A percentile compares a stretch with the other conserved stretches of the same genome.
These are phyloP conservation scores for Mortierella sp. DNA, from an alignment of 371 early-diverging fungal species.

Conservation along the genomic window DNA sequence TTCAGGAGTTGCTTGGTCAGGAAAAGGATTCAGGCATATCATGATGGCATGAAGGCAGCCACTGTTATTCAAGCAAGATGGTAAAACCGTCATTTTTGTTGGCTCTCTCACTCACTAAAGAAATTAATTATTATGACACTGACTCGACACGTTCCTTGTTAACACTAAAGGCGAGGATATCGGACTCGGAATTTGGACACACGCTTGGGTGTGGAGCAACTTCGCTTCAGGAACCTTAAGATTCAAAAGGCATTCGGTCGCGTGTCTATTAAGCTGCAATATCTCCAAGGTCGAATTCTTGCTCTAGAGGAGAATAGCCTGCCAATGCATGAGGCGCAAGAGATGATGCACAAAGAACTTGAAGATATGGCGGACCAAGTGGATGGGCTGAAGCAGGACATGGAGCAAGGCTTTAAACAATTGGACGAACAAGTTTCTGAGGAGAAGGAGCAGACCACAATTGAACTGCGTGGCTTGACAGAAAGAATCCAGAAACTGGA, in stretches of 20 bases:
- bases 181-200: conserved; percentile 46
- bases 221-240: conserved; percentile 52
- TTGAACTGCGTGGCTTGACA: conserved; percentile 39
- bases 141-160: neutral
- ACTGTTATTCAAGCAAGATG: conserved; percentile 46
- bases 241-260: conserved; percentile 53
- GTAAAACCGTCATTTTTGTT: conserved; percentile 5
- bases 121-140: neutral
- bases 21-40: conserved; percentile 27
- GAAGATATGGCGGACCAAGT: conserved; percentile 52
- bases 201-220: conserved; percentile 43
- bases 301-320: conserved; percentile 42
- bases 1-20: conserved; percentile 42
- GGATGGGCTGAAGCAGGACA: conserved; percentile 36
- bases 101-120: neutral
- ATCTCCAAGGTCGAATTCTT: conserved; percentile 46
- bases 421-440: conserved; percentile 53
- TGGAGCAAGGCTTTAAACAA: conserved; percentile 50
- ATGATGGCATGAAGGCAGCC: conserved; percentile 43
- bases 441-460: conserved; percentile 49
- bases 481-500: conserved; percentile 54
- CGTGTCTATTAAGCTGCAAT: conserved; percentile 49
- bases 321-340: conserved; percentile 43
- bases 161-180: conserved; percentile 42
- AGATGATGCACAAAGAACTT: conserved; percentile 44